Percentiles rank a stretch among this genome's conserved stretches.
phyloP scores from a whole-genome alignment of 2,329 filamentous ascomycete species.

The Trichoderma atrobrunneum region DNA sequence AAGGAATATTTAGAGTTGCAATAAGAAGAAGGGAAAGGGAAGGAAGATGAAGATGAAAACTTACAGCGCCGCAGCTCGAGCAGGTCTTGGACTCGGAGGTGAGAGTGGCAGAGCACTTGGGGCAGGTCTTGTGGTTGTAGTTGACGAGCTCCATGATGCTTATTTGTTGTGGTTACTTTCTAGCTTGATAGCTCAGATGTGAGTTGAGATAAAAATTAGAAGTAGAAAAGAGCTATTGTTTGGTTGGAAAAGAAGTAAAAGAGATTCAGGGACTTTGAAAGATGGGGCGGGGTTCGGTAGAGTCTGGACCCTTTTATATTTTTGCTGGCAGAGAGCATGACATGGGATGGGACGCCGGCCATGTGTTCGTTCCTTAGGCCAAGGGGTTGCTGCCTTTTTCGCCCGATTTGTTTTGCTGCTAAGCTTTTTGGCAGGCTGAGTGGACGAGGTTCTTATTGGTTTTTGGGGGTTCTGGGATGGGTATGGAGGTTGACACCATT shows the following conservation, averaged over 20 bases:
- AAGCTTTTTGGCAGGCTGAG: neutral
- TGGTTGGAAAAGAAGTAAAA: neutral
- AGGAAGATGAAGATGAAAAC: conserved; percentile 28
- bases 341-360: neutral
- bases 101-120: conserved; percentile 54
- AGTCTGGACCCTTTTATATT: neutral
- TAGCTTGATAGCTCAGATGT: too few relatives aligned
- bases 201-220: too few relatives aligned
- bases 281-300: neutral
- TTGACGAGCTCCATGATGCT: conserved; percentile 37
- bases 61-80: conserved; percentile 55
- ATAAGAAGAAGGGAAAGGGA: neutral
- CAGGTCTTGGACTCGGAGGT: conserved; percentile 51
- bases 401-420: neutral
- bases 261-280: neutral
- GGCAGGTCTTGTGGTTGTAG: conserved; percentile 44
- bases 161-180: neutral
- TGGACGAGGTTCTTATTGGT: neutral
- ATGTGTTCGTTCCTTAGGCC: neutral
- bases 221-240: neutral
- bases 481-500: neutral
- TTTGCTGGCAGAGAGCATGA: neutral
- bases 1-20: too few relatives aligned
- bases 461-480: neutral
- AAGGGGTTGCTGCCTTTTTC: neutral